Base-by-base conservation (phyloP, 257 asterid species). In the Nemophila menziesii region DNA sequence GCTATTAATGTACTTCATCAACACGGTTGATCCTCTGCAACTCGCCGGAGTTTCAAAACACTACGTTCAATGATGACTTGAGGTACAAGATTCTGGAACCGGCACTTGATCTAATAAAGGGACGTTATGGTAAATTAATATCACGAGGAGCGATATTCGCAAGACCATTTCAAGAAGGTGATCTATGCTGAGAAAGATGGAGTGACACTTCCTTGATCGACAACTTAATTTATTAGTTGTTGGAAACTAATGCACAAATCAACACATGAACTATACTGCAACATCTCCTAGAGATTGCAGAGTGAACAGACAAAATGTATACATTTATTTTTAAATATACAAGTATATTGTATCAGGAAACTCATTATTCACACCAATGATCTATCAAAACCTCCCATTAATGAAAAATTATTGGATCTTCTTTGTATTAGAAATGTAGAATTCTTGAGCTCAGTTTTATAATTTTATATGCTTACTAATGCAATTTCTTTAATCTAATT, bases 1-100 rank as follows among this genome's bases (percentile, higher is more conserved):
- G 49, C 24, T 78, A 39, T 77, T 78, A 5, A 68, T 74, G 80
- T 78, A 78, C 61, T 78, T 68, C 15, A 62, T 51, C 80, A 78
- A 78, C 16, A 64, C 49, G 6, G 67, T 41, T 16, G 66, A 48
- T 12, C 89, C 89, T 37, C 72, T 74, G 89, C 76, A 66, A 68
- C 63, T 65, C 80, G 2, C 80, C 72, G 0, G 55, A 63, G 54
- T 66, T 68, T 39, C 65, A 56, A 29, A 74, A 66, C 56, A 66
- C 68, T 4, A 58, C 64, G 1, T 23, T 71, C 33, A 74, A 71
- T 58, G 34, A 37, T 16, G 50, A 67, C 54, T 45, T 73, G 14
- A 67, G 70, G 64, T 43, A 40, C 55, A 52, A 20, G 26, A 5
- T 27, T 24, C 20, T 18, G 22, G 15, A 34, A 21, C 8, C 24